These are phyloP conservation scores for Panaeolus cyanescens DNA, from an alignment of 768 basidiomycete genomes.

Conservation along the genomic window DNA sequence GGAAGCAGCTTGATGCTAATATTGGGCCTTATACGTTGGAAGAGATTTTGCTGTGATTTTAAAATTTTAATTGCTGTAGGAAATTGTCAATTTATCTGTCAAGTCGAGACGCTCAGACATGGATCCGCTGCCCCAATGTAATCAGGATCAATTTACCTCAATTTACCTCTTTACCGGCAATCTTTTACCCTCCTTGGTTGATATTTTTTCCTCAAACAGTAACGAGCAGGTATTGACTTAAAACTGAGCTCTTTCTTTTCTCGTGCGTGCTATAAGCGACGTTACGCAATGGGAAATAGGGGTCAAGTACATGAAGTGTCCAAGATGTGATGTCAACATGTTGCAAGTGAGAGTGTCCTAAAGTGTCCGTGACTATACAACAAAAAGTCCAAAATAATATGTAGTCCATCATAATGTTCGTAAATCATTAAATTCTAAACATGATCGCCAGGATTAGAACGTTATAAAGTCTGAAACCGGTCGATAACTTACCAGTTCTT, in stretches of 20 bases:
- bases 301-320: background rate
- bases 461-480: background rate
- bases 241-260: too few species aligned
- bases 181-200: too few species aligned
- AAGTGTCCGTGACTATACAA: background rate
- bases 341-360: background rate
- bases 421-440: background rate
- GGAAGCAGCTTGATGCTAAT: conserved; percentile 51
- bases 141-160: too few species aligned
- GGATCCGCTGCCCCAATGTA: too few species aligned
- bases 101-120: too few species aligned
- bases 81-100: background rate
- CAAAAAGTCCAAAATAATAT: background rate
- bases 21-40: conserved; percentile 75
- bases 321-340: background rate
- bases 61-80: background rate
- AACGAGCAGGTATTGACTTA: too few species aligned
- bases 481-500: background rate
- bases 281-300: too few species aligned
- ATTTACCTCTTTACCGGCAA: too few species aligned
- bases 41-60: conserved; percentile 44
- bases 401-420: background rate
- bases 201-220: too few species aligned
- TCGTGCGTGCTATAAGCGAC: too few species aligned
- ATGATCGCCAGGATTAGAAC: background rate